phyloP scores from a whole-genome alignment of 2,329 filamentous ascomycete genomes.

The Mycosphaerella arachidis region DNA sequence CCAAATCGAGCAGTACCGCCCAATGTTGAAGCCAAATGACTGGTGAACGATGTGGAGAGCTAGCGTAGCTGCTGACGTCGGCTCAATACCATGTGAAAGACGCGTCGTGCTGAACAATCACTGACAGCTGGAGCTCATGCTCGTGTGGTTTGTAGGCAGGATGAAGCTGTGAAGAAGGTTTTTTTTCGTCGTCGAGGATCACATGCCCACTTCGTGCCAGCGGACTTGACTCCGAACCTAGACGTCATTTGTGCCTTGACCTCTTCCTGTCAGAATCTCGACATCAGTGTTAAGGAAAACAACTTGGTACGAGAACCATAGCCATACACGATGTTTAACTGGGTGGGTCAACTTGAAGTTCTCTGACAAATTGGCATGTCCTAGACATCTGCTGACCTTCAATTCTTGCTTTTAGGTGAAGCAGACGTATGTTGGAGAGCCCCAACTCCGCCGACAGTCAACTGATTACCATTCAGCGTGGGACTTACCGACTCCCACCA shows the following conservation, averaged over 20 bases:
- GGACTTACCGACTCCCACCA: slow-evolving; percentile 96
- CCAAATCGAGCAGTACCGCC: not conserved
- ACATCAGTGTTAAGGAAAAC: not conserved
- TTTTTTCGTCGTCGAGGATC: not conserved
- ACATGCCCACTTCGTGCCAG: not conserved
- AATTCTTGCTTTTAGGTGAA: slow-evolving; percentile 48
- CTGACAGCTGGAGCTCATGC: not conserved
- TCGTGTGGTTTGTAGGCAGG: not conserved
- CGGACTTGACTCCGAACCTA: not conserved
- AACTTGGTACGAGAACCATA: not conserved
- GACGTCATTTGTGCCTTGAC: no score
- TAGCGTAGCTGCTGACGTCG: not conserved
- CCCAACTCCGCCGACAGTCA: slow-evolving; percentile 17
- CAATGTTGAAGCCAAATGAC: not conserved
- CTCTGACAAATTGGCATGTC: no score
- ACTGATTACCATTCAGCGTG: slow-evolving; percentile 39
- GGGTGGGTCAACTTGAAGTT: slow-evolving; percentile 44
- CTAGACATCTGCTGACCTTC: no score
- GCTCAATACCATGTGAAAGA: not conserved
- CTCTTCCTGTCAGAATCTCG: not conserved
- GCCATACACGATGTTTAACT: slow-evolving; percentile 71
- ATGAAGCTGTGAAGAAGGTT: not conserved
- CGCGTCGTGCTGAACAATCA: not conserved
- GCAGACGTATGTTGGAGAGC: slow-evolving; percentile 63
- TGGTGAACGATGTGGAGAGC: not conserved